Base-by-base conservation (phyloP, 805 yeast genomes). In the Myxozyma sirexii region DNA sequence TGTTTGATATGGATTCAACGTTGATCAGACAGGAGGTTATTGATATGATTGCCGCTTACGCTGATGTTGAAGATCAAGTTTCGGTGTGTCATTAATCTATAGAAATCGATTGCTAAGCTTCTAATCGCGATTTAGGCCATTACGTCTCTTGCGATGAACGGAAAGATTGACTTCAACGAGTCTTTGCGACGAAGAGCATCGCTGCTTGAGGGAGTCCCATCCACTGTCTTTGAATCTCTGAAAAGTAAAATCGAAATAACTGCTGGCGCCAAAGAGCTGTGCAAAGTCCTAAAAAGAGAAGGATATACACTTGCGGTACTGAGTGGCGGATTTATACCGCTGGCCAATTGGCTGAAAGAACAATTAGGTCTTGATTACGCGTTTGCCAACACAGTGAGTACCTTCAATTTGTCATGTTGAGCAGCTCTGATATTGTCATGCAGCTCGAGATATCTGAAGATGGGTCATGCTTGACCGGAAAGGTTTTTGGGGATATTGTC, bases 1-100 rank as follows among this genome's bases (percentile, higher is more conserved):
- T 96, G 10, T 94, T 94, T 71, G 99, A 94, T 70, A 94, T 94
- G 99, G 99, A 94, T 76, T 91, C 97, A 0, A 94, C 99, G 0
- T 77, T 94, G 70, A 94, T 94, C 65, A 86, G 88, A 72, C 98
- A 94, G 75, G 99, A 94, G 75, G 97, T 94, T 41, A 94, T 94
- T 67, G 99, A 94, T 71, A 75, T 94, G 70, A 93, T 94, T 66
- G 99, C 99, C 1, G 90, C 90, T 0, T 87, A 89, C 68, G 98
- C 97, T n/a, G 80, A 82, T 66, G 96, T 94, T 35, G 97, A 94
- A 70, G 84, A 80, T 4, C 79, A 90, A 72, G 99, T 94, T 5
- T 88, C 93, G 4, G 87, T 60, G 49, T n/a, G 64, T 15, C 24
- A 6, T 46, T 23, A 6, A 13, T 37, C 12, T 33, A 23, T 4